Conservation (phyloP, 352 stramenopile species). For the Vaucheria bursata region DNA sequence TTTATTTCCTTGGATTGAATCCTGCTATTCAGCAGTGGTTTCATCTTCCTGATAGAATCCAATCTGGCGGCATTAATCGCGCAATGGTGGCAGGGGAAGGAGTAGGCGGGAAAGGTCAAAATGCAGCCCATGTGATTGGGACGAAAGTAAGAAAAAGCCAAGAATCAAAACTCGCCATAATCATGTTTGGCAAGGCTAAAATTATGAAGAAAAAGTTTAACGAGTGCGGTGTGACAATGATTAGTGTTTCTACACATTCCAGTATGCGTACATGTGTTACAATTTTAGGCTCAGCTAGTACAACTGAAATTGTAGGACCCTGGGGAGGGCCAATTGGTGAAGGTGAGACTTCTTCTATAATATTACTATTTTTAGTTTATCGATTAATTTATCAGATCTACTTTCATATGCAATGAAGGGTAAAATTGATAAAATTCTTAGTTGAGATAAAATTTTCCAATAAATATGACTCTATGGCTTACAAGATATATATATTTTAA, state of each 20-base stretch:
- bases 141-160: too few relatives aligned
- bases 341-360: too few relatives aligned
- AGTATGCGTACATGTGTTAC: not conserved
- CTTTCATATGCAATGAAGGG: too few relatives aligned
- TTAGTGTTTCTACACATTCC: not conserved
- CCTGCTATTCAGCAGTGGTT: not conserved
- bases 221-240: not conserved
- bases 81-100: not conserved
- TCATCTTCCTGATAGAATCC: not conserved
- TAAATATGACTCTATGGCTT: too few relatives aligned
- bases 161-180: not conserved
- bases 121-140: too few relatives aligned
- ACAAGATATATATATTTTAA: too few relatives aligned
- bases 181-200: not conserved
- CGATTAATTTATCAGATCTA: too few relatives aligned
- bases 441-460: too few relatives aligned
- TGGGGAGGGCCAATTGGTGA: not conserved
- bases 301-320: not conserved
- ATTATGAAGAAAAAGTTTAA: not conserved
- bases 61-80: not conserved
- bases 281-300: not conserved
- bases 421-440: too few relatives aligned
- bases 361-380: too few relatives aligned
- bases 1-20: not conserved
- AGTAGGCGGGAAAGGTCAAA: slow-evolving; percentile 1